Percentiles rank a stretch among this genome's conserved stretches.
Conservation (phyloP, 1,284 basidiomycete genomes). For the Erythrobasidium hasegawianum region DNA sequence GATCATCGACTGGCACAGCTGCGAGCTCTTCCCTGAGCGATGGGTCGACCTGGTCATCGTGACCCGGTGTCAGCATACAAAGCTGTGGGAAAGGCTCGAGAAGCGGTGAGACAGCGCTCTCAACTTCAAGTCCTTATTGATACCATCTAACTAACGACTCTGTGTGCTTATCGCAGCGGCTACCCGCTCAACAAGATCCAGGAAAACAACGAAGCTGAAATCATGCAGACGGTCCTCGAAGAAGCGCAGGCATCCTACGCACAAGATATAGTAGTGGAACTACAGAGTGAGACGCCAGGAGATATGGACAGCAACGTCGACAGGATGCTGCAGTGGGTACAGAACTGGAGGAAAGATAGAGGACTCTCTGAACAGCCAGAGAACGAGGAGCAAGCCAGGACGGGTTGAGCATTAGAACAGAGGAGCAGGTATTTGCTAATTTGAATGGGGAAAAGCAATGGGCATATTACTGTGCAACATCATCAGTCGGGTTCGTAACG, state of each 20-base stretch:
- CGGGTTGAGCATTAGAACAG: background rate
- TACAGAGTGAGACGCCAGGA: slow-evolving; percentile 71
- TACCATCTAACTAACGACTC: background rate
- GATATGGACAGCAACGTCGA: slow-evolving; percentile 82
- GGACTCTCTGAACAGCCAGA: slow-evolving; percentile 14
- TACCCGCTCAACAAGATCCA: slow-evolving; percentile 91
- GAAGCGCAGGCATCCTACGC: slow-evolving; percentile 85
- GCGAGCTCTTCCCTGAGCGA: slow-evolving; percentile 88
- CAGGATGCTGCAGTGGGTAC: slow-evolving; percentile 80
- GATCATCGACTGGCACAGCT: slow-evolving; percentile 96
- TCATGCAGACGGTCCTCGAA: slow-evolving; percentile 87
- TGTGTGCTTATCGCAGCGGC: slow-evolving; percentile 57
- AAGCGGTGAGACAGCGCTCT: slow-evolving; percentile 65
- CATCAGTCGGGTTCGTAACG: too few species aligned
- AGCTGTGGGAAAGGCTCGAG: slow-evolving; percentile 90
- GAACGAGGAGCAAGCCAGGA: background rate
- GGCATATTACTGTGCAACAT: too few species aligned
- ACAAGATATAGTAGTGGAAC: slow-evolving; percentile 77
- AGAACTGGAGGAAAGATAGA: slow-evolving; percentile 59
- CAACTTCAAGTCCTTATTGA: background rate
- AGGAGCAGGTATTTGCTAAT: too few species aligned
- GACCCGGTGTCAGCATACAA: slow-evolving; percentile 78
- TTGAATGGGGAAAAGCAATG: too few species aligned
- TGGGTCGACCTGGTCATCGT: slow-evolving; percentile 98
- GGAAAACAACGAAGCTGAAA: slow-evolving; percentile 98